Evolutionary conservation across 2,329 filamentous ascomycete species (phyloP), one percentile per base, ranked within the genome.

Genomic region (Chaetomium strumarium): DNA sequence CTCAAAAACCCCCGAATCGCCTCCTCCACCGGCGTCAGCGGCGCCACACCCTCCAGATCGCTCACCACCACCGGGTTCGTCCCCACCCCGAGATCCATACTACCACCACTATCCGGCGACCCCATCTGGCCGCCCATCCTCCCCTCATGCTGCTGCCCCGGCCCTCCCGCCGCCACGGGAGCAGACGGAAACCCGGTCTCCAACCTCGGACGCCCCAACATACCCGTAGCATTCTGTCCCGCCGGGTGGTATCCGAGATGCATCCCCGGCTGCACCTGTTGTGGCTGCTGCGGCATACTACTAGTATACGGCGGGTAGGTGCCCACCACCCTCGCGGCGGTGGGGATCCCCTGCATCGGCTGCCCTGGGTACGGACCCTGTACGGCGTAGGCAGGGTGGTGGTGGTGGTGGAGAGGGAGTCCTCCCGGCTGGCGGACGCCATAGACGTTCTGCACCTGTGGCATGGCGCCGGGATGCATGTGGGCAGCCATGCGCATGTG

Each of bases 21-120:
- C 40, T 49, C 52, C 41, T 58, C 56, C 17, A 49, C 56, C 24
- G 53, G 56, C 53, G 56, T 58, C 50, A 58, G 14, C n/a, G 53
- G 51, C 53, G 29, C 31, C 37, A 47, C n/a, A n/a, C n/a, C n/a
- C n/a, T n/a, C n/a, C n/a, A n/a, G n/a, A n/a, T 24, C 24, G 4
- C 4, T 24, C 24, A 4, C 24, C 24, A 4, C 24, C 24, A 7
- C 24, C 24, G 24, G 24, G 7, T 7, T 24, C 4, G 24, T 37
- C 47, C 36, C 45, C 16, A 30, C 41, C 2, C 20, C 48, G 24
- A 24, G 4, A 1, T n/a, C 46, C 30, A 41, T 30, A 5, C 45
- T 40, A 2, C 24, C 31, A 3, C 41, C 42, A 34, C 46, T n/a
- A 14, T 45, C 17, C 14, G 55, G 51, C 16, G 51, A 47, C 5